phyloP scores from a whole-genome alignment of 2,329 filamentous ascomycete species.

The Alternaria longipes region DNA sequence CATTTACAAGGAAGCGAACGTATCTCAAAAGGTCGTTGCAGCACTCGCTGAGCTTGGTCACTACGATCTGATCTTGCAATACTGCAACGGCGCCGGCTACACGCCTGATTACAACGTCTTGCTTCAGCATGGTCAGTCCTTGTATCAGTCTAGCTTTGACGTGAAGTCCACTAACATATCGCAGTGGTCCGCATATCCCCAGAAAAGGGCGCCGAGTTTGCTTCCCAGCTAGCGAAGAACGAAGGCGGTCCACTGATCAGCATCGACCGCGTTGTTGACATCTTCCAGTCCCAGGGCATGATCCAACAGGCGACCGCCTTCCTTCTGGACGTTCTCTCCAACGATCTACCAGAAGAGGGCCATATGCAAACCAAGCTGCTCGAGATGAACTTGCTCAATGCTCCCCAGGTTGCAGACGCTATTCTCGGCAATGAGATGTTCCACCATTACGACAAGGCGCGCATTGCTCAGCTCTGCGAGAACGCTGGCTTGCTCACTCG shows the following conservation, averaged over 20 bases:
- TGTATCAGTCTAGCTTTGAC: no score
- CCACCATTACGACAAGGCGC: slow-evolving; percentile 90
- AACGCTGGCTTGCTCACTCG: slow-evolving; percentile 77
- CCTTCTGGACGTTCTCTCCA: slow-evolving; percentile 91
- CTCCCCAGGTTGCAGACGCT: slow-evolving; percentile 95
- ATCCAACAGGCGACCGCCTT: slow-evolving; percentile 98
- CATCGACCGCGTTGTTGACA: slow-evolving; percentile 92
- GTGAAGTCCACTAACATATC: no score
- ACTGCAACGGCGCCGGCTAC: slow-evolving; percentile 84
- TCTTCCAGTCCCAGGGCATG: slow-evolving; percentile 98
- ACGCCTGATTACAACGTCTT: slow-evolving; percentile 95
- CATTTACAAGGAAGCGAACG: slow-evolving; percentile 91
- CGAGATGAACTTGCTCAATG: slow-evolving; percentile 98
- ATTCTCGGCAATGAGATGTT: slow-evolving; percentile 99
- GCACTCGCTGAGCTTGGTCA: slow-evolving; percentile 94
- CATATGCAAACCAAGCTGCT: slow-evolving; percentile 92
- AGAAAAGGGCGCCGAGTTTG: slow-evolving; percentile 88
- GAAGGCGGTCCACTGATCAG: slow-evolving; percentile 89
- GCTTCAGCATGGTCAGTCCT: slow-evolving; percentile 75
- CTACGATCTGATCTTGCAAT: slow-evolving; percentile 95
- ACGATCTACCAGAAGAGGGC: slow-evolving; percentile 92
- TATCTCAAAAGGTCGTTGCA: slow-evolving; percentile 92
- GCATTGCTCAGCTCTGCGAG: slow-evolving; percentile 91
- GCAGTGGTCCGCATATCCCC: no score
- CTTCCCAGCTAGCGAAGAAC: slow-evolving; percentile 88